These are phyloP conservation scores for Iris macrosiphon DNA, from an alignment of 106 monocot genomes.

Conservation along the genomic window DNA sequence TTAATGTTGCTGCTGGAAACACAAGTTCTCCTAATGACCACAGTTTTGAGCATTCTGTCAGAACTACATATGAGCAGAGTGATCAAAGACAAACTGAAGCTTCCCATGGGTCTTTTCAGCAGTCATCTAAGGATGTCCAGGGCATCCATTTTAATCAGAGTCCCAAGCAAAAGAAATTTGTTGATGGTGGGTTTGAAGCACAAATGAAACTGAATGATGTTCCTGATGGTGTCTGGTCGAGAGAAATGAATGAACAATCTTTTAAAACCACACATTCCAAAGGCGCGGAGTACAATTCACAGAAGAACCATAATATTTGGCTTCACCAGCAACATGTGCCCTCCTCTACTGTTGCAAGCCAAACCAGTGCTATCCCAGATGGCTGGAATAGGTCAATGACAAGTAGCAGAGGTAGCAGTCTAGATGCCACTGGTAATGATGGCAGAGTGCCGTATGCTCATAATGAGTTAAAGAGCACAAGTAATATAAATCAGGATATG, in stretches of 20 bases:
- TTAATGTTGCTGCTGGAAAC: conserved; percentile 22
- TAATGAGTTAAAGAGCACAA: conserved; percentile 5
- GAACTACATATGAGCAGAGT: conserved; percentile 21
- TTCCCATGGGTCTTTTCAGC: conserved; percentile 20
- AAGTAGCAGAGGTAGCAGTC: conserved; percentile 12
- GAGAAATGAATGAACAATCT: conserved; percentile 22
- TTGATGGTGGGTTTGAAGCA: conserved; percentile 11
- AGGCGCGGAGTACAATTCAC: conserved; percentile 17
- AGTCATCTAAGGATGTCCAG: not conserved
- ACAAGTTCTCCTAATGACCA: conserved; percentile 9
- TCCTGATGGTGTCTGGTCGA: conserved; percentile 26
- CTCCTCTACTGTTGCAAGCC: conserved; percentile 15
- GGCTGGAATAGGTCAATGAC: conserved; percentile 26
- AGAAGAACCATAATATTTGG: conserved; percentile 32
- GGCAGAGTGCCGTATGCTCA: conserved; percentile 11
- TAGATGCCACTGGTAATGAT: conserved; percentile 11
- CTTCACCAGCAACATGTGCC: conserved; percentile 34
- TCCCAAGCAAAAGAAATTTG: not conserved
- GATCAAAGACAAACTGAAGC: conserved; percentile 10
- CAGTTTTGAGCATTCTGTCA: conserved; percentile 29
- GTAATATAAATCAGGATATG: conserved; percentile 26
- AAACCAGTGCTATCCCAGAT: conserved; percentile 23
- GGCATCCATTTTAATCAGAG: too few relatives aligned
- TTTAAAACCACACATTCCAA: conserved; percentile 14
- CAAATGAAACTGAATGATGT: conserved; percentile 17